phyloP scores from a whole-genome alignment of 129 eudicot genomes.

The Pittosporum tobira region DNA sequence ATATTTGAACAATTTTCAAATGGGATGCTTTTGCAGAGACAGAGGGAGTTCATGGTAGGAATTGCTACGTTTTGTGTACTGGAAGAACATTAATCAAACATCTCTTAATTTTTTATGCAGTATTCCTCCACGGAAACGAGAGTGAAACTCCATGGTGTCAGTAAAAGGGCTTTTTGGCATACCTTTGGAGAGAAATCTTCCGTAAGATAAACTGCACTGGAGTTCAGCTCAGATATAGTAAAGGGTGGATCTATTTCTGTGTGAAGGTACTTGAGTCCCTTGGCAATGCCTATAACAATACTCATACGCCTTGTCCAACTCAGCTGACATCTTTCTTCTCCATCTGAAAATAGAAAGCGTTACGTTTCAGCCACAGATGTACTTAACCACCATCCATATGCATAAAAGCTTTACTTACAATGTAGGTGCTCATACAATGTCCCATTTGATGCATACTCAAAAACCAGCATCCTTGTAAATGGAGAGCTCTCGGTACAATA shows the following conservation, averaged over 20 bases:
- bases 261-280: slow-evolving; percentile 80
- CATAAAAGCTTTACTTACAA: slow-evolving; percentile 34
- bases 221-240: slow-evolving; percentile 76
- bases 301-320: slow-evolving; percentile 90
- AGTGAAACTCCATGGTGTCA: not conserved
- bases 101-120: too few species aligned
- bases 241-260: slow-evolving; percentile 84
- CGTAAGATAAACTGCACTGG: slow-evolving; percentile 74
- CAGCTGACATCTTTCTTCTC: slow-evolving; percentile 84
- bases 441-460: slow-evolving; percentile 95
- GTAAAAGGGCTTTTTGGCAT: not conserved
- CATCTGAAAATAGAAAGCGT: slow-evolving; percentile 31
- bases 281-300: slow-evolving; percentile 73
- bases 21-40: too few species aligned
- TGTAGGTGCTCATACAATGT: slow-evolving; percentile 90
- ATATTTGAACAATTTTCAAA: too few species aligned
- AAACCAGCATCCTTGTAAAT: slow-evolving; percentile 89
- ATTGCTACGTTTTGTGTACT: too few species aligned
- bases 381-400: not conserved
- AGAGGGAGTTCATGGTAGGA: too few species aligned
- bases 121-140: not conserved
- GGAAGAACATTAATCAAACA: too few species aligned
- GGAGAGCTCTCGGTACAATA: slow-evolving; percentile 76
- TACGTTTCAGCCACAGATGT: slow-evolving; percentile 8
- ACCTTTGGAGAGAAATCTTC: slow-evolving; percentile 97